Evolutionary conservation across 257 asterid genomes (phyloP).

Genomic region (Capsicum chinense): DNA sequence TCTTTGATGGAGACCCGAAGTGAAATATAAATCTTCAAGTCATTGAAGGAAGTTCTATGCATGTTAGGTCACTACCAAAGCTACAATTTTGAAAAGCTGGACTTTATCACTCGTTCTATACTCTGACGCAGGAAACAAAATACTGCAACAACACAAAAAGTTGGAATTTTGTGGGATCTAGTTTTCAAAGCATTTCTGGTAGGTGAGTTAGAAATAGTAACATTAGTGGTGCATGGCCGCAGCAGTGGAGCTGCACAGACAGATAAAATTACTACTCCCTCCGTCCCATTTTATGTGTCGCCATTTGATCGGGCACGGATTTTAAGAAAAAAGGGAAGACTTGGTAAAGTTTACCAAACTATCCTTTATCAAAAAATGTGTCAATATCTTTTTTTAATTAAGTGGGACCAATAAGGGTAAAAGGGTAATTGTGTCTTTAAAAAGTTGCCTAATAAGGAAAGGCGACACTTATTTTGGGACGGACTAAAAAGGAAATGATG

Average conservation of each 20-base stretch:
- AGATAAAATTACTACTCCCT: background rate
- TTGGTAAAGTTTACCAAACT: too few relatives aligned
- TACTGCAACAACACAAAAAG: constrained; percentile 20
- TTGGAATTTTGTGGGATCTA: background rate
- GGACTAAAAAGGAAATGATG: too few relatives aligned
- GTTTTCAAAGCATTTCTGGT: constrained; percentile 6
- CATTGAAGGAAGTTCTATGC: background rate
- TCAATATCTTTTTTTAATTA: too few relatives aligned
- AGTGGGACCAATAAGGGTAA: too few relatives aligned
- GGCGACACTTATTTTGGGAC: too few relatives aligned
- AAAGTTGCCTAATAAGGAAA: too few relatives aligned
- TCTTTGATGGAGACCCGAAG: background rate
- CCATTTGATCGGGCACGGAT: too few relatives aligned
- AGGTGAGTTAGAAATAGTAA: background rate
- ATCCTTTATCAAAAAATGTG: too few relatives aligned
- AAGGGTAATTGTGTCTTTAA: too few relatives aligned
- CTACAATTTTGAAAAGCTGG: background rate
- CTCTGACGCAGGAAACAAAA: constrained; percentile 13
- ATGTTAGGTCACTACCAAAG: background rate
- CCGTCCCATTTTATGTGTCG: too few relatives aligned
- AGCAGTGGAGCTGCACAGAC: background rate
- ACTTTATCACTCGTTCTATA: background rate
- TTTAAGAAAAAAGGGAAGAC: too few relatives aligned
- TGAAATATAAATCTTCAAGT: background rate
- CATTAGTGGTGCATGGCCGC: background rate